Evolutionary conservation across 345 rosid genomes (phyloP), one percentile per base, ranked within the genome.

Genomic region (Moringa oleifera): DNA sequence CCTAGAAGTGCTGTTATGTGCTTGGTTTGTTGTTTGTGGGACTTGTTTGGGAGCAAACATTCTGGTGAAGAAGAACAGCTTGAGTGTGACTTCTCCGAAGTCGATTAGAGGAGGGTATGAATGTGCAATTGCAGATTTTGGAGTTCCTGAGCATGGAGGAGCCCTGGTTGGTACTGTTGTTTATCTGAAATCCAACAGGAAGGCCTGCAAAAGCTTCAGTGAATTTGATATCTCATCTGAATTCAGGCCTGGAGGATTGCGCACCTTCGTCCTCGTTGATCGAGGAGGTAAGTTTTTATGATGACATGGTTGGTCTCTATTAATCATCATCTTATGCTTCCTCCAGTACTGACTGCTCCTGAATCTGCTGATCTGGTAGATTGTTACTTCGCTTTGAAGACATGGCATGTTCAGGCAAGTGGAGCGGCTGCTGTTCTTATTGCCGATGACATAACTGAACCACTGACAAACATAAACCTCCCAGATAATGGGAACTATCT

Each of bases 361-460:
- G 5, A 33, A 33, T 33, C 11, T 33, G 5, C 3, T 63, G 18
- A 22, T 45, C 20, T 71, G 51, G 63, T 73, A 83, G 88, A 83
- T 20, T 83, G 88, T 72, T 83, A 54, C 62, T 83, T 83, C 73
- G 73, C 88, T 25, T 67, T 83, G 73, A 83, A 83, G 63, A 85
- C 85, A 20, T 83, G 88, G 88, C 78, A 71, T 22, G 88, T 77
- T 18, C 88, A 83, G 70, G 78, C 78, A 66, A 84, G 79, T 53
- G 88, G 88, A 55, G 88, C 85, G 49, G 85, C 88, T 19, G 88
- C 88, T 17, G 61, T 83, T 55, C 88, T 83, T 36, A 84, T 83
- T 25, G 78, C 85, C 8, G 88, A 83, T 61, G 77, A 68, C 28
- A 75, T 55, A 66, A 66, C 11, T 20, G 88, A 83, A 67, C 81